Evolutionary conservation across 345 rosid genomes (phyloP), one percentile per base, ranked within the genome.

Genomic region (Draba incana): DNA sequence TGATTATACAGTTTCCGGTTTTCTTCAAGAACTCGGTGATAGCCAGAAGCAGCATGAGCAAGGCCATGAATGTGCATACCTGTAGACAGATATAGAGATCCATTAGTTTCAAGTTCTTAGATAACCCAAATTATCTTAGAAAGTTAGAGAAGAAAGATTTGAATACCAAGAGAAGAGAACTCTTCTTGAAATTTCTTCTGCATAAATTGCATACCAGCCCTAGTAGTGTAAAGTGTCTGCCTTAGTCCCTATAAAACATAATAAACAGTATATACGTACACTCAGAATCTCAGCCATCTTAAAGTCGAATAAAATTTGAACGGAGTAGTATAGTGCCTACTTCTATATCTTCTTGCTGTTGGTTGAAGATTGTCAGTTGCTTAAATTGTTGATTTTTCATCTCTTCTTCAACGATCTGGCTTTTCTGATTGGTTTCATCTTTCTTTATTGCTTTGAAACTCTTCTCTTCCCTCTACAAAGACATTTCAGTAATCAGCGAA

Each of bases 1-100:
- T 86, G 92, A 77, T 91, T 94, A 78, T 94, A 94, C 14, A 94
- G 87, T 77, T 85, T 94, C 47, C 99, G 91, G 74, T 94, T 94
- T 75, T 94, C 99, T 66, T 91, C 96, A 57, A 90, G 85, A 75
- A 94, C 96, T 70, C 84, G 83, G 62, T 90, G 96, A 75, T 94
- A 94, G 62, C 99, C 91, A 37, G 95, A 88, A 65, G 96, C 97
- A 73, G 99, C 99, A 81, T 86, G 86, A 64, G 96, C 90, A 65
- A 94, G 84, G 43, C 97, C 88, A 56, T 87, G 95, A 68, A 94
- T 66, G 63, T 86, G 99, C 84, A 84, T 59, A 52, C 98, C 98
- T 94, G 66, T 72, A 48, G 24, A 75, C 61, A 63, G 41, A 64
- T 37, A 63, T 44, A 51, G 67, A 51, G 67, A 59, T 43, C 28